phyloP scores from a whole-genome alignment of 345 rosid species.

The Hirschfeldia incana region DNA sequence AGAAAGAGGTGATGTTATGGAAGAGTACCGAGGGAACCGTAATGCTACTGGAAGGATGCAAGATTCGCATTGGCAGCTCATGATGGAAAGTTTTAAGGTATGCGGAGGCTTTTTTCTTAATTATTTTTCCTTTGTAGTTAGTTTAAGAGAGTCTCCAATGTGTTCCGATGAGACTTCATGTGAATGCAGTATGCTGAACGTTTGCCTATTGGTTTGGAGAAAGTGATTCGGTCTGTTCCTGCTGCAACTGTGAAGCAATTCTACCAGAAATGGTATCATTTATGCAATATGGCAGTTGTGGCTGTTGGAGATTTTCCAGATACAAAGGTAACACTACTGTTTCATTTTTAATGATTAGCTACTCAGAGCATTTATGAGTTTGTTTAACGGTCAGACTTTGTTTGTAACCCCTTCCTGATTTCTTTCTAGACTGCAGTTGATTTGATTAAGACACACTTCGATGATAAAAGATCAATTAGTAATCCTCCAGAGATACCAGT shows the following conservation, averaged over 20 bases:
- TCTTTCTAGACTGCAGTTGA: conserved; percentile 71
- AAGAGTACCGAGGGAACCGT: conserved; percentile 80
- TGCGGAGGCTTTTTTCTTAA: conserved; percentile 37
- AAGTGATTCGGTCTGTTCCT: conserved; percentile 80
- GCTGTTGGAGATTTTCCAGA: conserved; percentile 95
- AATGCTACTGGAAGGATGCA: conserved; percentile 91
- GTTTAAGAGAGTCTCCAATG: too few species aligned
- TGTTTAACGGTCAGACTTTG: not conserved
- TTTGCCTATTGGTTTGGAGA: conserved; percentile 87
- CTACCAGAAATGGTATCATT: conserved; percentile 81
- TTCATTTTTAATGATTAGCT: not conserved
- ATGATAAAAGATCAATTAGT: conserved; percentile 51
- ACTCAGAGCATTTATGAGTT: conserved; percentile 10
- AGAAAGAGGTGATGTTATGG: conserved; percentile 95
- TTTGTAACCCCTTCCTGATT: conserved; percentile 27
- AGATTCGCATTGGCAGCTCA: conserved; percentile 82
- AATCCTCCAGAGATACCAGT: conserved; percentile 53
- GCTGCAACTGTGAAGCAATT: conserved; percentile 70
- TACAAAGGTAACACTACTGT: conserved; percentile 56
- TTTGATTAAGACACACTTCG: conserved; percentile 75
- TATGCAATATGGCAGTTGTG: conserved; percentile 83
- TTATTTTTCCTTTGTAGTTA: too few species aligned
- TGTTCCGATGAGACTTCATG: conserved; percentile 3
- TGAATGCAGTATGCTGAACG: conserved; percentile 86
- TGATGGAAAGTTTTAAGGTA: conserved; percentile 96